Evolutionary conservation across 2,329 filamentous ascomycete species (phyloP).

Genomic region (Aulographum hederae): DNA sequence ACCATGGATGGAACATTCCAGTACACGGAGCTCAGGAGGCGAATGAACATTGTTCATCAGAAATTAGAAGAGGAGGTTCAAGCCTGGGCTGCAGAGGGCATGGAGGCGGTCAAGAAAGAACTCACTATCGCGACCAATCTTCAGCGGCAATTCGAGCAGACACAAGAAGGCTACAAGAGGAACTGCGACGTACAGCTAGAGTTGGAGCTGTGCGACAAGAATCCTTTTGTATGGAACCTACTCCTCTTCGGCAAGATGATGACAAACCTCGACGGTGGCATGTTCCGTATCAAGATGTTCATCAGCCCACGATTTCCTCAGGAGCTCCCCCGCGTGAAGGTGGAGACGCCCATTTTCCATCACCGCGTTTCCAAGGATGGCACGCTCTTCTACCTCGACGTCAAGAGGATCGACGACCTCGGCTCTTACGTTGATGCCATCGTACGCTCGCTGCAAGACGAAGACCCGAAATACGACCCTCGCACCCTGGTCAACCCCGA

Average conservation of each 20-base stretch:
- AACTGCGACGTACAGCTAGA: slow-evolving; percentile 54
- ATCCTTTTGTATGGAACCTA: slow-evolving; percentile 77
- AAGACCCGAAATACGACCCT: slow-evolving; percentile 75
- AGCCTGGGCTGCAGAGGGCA: slow-evolving; percentile 54
- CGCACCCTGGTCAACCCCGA: slow-evolving; percentile 74
- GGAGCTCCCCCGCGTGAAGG: slow-evolving; percentile 67
- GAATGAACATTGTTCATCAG: slow-evolving; percentile 50
- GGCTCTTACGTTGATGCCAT: slow-evolving; percentile 71
- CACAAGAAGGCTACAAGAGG: slow-evolving; percentile 54
- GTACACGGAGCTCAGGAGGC: slow-evolving; percentile 53
- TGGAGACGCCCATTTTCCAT: slow-evolving; percentile 73
- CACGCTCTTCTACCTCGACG: slow-evolving; percentile 59
- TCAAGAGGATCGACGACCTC: slow-evolving; percentile 52
- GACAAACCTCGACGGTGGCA: slow-evolving; percentile 81
- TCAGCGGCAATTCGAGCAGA: slow-evolving; percentile 68
- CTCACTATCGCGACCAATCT: slow-evolving; percentile 65
- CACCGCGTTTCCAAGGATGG: slow-evolving; percentile 69
- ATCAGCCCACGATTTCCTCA: slow-evolving; percentile 77
- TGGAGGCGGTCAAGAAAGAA: slow-evolving; percentile 43
- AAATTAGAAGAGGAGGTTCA: slow-evolving; percentile 54
- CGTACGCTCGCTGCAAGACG: slow-evolving; percentile 68
- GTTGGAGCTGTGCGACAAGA: slow-evolving; percentile 57
- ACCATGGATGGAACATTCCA: slow-evolving; percentile 75
- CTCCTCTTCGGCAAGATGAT: slow-evolving; percentile 84
- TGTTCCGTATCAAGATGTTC: slow-evolving; percentile 63